Percentiles rank a stretch among this genome's conserved stretches.
These are phyloP conservation scores for Groenewaldozyma auringiensis DNA, from an alignment of 1,139 yeast genomes.

Conservation along the genomic window DNA sequence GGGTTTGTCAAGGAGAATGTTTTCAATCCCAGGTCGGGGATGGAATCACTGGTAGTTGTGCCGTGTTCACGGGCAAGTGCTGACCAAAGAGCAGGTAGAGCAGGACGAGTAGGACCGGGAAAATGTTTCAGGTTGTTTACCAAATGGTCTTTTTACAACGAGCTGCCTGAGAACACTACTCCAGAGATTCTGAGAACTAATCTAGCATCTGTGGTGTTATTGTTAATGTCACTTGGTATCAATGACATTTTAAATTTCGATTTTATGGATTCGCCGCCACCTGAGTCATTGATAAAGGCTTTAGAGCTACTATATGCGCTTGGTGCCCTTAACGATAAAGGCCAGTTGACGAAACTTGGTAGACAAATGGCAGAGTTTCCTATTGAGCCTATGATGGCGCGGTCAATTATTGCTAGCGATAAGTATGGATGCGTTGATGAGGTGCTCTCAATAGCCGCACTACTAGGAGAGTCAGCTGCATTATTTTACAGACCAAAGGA, in stretches of 20 bases:
- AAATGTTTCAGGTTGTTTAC: slow-evolving; percentile 86
- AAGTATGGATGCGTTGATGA: slow-evolving; percentile 54
- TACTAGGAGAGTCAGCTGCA: slow-evolving; percentile 75
- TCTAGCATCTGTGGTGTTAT: slow-evolving; percentile 62
- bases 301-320: slow-evolving; percentile 76
- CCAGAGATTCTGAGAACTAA: slow-evolving; percentile 89
- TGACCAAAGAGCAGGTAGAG: slow-evolving; percentile 94
- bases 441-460: slow-evolving; percentile 62
- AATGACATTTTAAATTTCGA: slow-evolving; percentile 71
- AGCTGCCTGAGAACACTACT: slow-evolving; percentile 66
- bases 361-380: slow-evolving; percentile 88
- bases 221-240: slow-evolving; percentile 73
- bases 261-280: slow-evolving; percentile 93
- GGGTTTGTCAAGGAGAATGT: slow-evolving; percentile 88
- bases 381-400: slow-evolving; percentile 81
- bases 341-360: slow-evolving; percentile 68
- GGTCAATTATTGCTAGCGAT: slow-evolving; percentile 58
- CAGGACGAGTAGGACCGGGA: slow-evolving; percentile 96
- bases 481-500: slow-evolving; percentile 71
- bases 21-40: slow-evolving; percentile 74
- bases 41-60: slow-evolving; percentile 78
- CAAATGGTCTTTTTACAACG: slow-evolving; percentile 75
- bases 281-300: slow-evolving; percentile 65
- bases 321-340: slow-evolving; percentile 75
- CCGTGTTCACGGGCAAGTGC: slow-evolving; percentile 94